A percentile compares a stretch with the other conserved stretches of the same genome.
Conservation (phyloP, 495 filamentous ascomycete species). For the Aspergillus coremiiformis region DNA sequence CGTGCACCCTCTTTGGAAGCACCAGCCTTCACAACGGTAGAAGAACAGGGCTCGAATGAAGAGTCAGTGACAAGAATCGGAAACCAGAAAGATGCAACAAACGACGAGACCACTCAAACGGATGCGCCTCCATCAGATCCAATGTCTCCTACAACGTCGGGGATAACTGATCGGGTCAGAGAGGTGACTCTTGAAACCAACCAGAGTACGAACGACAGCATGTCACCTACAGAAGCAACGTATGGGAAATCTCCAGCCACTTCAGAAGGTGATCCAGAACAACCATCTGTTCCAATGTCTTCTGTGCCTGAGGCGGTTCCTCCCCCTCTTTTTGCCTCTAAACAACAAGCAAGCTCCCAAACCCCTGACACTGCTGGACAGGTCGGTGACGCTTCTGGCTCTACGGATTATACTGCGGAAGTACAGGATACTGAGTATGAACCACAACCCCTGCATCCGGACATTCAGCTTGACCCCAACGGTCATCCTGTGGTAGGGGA, state of each 20-base stretch:
- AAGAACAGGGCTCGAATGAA: slow-evolving; percentile 14
- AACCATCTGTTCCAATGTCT: slow-evolving; percentile 29
- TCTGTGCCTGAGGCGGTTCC: slow-evolving; percentile 61
- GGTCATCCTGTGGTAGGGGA: slow-evolving; percentile 92
- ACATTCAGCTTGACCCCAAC: slow-evolving; percentile 54
- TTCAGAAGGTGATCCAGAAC: slow-evolving; percentile 7
- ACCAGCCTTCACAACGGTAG: not conserved
- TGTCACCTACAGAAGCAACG: slow-evolving; percentile 4
- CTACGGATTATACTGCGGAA: slow-evolving; percentile 18
- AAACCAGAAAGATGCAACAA: not conserved
- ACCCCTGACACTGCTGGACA: slow-evolving; percentile 16
- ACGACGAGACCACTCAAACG: not conserved
- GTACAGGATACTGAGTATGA: slow-evolving; percentile 27
- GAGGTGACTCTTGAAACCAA: slow-evolving; percentile 44
- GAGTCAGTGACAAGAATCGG: slow-evolving; percentile 17
- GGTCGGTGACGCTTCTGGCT: slow-evolving; percentile 13
- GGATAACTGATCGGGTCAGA: slow-evolving; percentile 44
- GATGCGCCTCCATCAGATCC: slow-evolving; percentile 22
- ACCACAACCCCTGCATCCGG: slow-evolving; percentile 25
- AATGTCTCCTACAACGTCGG: slow-evolving; percentile 42
- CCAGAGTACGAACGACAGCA: slow-evolving; percentile 8
- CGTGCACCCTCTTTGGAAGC: not conserved
- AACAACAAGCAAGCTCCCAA: slow-evolving; percentile 18
- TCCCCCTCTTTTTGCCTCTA: slow-evolving; percentile 51
- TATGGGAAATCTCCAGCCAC: slow-evolving; percentile 4